Evolutionary conservation across 164 flowering plant species (phyloP).

Genomic region (Taxillus chinensis): DNA sequence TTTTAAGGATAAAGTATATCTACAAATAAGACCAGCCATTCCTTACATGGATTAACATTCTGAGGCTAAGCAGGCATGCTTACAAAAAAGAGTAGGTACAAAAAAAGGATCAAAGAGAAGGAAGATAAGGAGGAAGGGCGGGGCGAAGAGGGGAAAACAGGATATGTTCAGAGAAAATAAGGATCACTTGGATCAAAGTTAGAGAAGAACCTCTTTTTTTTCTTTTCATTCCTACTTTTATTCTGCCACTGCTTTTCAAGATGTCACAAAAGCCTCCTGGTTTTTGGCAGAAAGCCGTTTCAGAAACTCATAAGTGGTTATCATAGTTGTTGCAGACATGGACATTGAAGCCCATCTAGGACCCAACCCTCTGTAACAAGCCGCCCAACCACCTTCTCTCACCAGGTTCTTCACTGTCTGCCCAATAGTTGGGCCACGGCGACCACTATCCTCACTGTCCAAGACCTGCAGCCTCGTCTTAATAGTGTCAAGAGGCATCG

Average conservation of each 20-base stretch:
- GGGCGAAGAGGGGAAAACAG: not conserved
- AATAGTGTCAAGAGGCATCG: constrained; percentile 86
- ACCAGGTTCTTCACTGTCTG: constrained; percentile 53
- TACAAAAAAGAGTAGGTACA: not conserved
- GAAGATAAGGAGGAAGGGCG: not conserved
- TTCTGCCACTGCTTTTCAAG: not conserved
- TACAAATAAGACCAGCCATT: too few species aligned
- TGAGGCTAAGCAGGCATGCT: not conserved
- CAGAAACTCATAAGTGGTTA: constrained; percentile 76
- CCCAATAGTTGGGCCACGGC: constrained; percentile 25
- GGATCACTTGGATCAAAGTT: too few species aligned
- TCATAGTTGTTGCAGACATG: constrained; percentile 77
- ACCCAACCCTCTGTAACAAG: constrained; percentile 79
- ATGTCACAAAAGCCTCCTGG: not conserved
- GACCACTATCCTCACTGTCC: constrained; percentile 52
- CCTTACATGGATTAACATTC: too few species aligned
- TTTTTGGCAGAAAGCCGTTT: constrained; percentile 61
- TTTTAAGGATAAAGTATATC: too few species aligned
- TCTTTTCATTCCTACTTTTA: too few species aligned
- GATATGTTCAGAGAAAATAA: not conserved
- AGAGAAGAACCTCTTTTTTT: not conserved
- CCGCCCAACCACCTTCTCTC: constrained; percentile 61
- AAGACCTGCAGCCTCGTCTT: constrained; percentile 83
- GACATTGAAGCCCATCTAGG: constrained; percentile 87
- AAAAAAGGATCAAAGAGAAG: not conserved